These are phyloP conservation scores for Closterium sp. DNA, from an alignment of 139 green algal genomes.

Conservation along the genomic window DNA sequence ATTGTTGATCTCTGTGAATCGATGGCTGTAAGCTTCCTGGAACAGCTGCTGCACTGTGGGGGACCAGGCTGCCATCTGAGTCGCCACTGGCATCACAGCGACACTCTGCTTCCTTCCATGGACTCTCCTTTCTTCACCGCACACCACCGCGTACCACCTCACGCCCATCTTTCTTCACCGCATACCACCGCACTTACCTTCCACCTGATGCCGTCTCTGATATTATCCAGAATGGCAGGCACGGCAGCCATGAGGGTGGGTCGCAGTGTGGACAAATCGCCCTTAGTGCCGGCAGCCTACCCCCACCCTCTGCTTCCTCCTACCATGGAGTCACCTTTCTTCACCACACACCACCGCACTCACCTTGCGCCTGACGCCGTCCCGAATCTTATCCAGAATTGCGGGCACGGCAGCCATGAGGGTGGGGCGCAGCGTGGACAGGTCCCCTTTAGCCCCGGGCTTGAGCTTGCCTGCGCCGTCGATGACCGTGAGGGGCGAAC, in stretches of 20 bases:
- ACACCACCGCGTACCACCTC: no score
- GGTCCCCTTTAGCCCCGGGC: constrained; percentile 48
- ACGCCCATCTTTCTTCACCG: no score
- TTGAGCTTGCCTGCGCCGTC: constrained; percentile 53
- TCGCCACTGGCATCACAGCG: no score
- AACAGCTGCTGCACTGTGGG: no score
- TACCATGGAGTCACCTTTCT: no score
- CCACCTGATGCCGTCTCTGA: constrained; percentile 39
- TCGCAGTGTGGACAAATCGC: constrained; percentile 18
- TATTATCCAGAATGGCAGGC: constrained; percentile 51
- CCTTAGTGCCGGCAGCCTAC: no score
- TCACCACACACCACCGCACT: neutral
- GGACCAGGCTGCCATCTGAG: no score
- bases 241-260: constrained; percentile 55
- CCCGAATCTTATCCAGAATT: constrained; percentile 48
- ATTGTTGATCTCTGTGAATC: no score
- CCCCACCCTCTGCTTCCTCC: no score
- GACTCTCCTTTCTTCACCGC: no score
- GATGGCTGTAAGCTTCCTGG: no score
- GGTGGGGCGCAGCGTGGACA: constrained; percentile 40
- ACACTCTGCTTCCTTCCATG: no score
- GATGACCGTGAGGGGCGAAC: constrained; percentile 52
- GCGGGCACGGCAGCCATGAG: constrained; percentile 54
- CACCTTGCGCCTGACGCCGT: constrained; percentile 47
- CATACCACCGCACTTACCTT: constrained; percentile 17